A percentile compares a stretch with the other conserved stretches of the same genome.
phyloP scores from a whole-genome alignment of 2,329 filamentous ascomycete species.

The Colletotrichum musae region DNA sequence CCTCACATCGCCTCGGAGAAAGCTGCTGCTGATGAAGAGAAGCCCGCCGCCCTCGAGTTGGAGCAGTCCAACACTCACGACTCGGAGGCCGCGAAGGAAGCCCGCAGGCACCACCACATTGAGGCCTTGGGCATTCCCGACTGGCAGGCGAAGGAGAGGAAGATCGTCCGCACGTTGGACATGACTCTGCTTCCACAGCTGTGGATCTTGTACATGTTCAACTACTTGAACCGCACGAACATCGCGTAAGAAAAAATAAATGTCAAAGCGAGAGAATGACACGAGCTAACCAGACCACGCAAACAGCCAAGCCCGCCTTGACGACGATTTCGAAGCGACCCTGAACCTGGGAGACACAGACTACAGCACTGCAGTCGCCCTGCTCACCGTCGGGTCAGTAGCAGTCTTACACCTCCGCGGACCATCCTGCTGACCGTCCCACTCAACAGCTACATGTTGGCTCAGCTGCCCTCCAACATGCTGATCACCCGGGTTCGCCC shows the following conservation, averaged over 20 bases:
- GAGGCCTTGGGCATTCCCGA: conserved; percentile 26
- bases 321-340: conserved; percentile 42
- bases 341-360: conserved; percentile 43
- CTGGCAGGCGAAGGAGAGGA: conserved; percentile 35
- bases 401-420: not conserved
- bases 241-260: conserved; percentile 34
- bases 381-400: conserved; percentile 44
- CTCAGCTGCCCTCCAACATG: conserved; percentile 74
- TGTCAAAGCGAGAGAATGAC: not conserved
- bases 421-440: conserved; percentile 15
- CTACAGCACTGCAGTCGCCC: conserved; percentile 46
- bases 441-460: conserved; percentile 66
- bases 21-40: not conserved
- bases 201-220: conserved; percentile 45
- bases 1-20: conserved; percentile 18
- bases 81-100: conserved; percentile 14
- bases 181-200: conserved; percentile 42
- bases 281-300: not conserved
- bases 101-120: not conserved
- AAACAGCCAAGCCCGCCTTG: conserved; percentile 43
- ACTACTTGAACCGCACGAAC: conserved; percentile 43
- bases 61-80: conserved; percentile 3
- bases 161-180: conserved; percentile 42
- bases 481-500: conserved; percentile 68
- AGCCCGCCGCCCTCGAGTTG: conserved; percentile 4